Evolutionary conservation across 2,329 filamentous ascomycete genomes (phyloP).

Genomic region (Cytospora piceicola): DNA sequence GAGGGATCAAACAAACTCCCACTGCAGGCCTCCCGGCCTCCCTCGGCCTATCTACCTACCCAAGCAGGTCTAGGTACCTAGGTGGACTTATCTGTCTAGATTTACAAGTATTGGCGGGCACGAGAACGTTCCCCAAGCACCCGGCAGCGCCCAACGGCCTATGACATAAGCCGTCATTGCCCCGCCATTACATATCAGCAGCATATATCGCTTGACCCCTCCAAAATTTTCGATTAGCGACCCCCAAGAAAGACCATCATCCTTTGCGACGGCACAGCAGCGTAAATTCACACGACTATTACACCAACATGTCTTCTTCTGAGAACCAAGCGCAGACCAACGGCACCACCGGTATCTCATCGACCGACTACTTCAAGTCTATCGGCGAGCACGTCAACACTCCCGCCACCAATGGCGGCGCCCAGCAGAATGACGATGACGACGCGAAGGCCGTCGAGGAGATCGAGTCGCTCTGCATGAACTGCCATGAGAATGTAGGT

Average conservation of each 20-base stretch:
- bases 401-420: constrained; percentile 42
- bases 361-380: constrained; percentile 62
- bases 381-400: constrained; percentile 65
- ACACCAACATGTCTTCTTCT: constrained; percentile 27
- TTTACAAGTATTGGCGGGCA: constrained; percentile 4
- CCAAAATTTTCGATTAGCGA: constrained; percentile 40
- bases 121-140: constrained; percentile 36
- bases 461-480: constrained; percentile 84
- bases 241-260: background rate
- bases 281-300: background rate
- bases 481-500: constrained; percentile 76
- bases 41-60: background rate
- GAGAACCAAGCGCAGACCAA: constrained; percentile 40
- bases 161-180: constrained; percentile 42
- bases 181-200: constrained; percentile 40
- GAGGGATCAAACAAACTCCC: background rate
- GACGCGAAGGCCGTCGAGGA: constrained; percentile 64
- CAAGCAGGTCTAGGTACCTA: too few species aligned
- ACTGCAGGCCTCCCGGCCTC: background rate
- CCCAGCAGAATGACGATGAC: constrained; percentile 43
- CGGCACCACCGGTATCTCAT: constrained; percentile 41
- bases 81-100: background rate
- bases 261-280: constrained; percentile 14
- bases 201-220: constrained; percentile 38
- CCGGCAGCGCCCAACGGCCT: constrained; percentile 28